Evolutionary conservation across 1,139 yeast genomes (phyloP).

Genomic region (Saccharomyces uvarum): DNA sequence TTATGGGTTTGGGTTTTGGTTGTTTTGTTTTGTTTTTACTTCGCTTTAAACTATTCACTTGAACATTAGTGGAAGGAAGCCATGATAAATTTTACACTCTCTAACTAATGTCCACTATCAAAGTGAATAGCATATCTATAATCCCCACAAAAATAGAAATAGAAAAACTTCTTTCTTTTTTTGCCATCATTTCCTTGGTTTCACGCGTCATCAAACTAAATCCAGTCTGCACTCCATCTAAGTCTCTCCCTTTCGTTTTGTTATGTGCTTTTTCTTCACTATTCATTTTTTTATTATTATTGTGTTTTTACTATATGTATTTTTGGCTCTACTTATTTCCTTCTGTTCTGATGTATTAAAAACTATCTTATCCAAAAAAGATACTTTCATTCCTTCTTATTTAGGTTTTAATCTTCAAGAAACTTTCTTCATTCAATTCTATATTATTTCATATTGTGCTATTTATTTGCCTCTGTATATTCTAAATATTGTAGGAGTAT

Average conservation of each 20-base stretch:
- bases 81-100: background rate
- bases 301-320: background rate
- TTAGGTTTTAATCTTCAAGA: background rate
- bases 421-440: background rate
- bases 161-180: background rate
- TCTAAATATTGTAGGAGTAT: background rate
- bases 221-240: background rate
- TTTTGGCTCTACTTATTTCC: background rate
- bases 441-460: background rate
- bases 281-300: background rate
- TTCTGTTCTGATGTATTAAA: background rate
- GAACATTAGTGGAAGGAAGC: background rate
- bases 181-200: background rate
- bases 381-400: background rate
- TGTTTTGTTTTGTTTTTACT: constrained; percentile 1
- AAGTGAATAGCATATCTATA: background rate
- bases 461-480: background rate
- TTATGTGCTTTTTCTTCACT: background rate
- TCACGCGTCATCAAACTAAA: background rate
- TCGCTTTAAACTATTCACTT: background rate
- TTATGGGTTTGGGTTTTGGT: background rate
- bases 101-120: background rate
- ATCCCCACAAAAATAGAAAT: background rate
- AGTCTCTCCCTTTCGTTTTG: background rate
- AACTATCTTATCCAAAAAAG: background rate